A percentile compares a stretch with the other conserved stretches of the same genome.
phyloP scores from a whole-genome alignment of 1,284 basidiomycete species.

The Leccinum variabile region DNA sequence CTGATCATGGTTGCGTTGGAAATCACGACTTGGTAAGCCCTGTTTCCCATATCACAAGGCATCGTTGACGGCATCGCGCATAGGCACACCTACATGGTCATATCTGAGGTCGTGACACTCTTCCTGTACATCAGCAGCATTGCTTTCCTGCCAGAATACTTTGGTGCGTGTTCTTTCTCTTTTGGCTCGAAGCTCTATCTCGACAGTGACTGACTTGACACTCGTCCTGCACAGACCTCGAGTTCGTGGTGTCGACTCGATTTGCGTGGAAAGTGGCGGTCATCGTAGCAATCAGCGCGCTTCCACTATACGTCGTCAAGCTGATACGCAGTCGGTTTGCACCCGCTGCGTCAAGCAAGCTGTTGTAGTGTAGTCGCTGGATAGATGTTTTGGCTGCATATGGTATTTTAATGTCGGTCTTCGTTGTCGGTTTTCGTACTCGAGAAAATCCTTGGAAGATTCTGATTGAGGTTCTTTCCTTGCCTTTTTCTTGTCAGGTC shows the following conservation, averaged over 20 bases:
- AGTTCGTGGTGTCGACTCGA: conserved; percentile 84
- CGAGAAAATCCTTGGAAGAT: background rate
- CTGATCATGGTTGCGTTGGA: conserved; percentile 99
- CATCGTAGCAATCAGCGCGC: conserved; percentile 90
- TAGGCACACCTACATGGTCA: conserved; percentile 96
- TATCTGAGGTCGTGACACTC: conserved; percentile 89
- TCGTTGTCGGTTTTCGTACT: background rate
- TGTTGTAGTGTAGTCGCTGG: conserved; percentile 45
- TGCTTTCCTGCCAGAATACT: conserved; percentile 93
- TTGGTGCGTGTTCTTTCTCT: conserved; percentile 61
- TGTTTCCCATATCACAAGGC: background rate
- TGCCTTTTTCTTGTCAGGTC: background rate
- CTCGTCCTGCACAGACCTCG: conserved; percentile 62
- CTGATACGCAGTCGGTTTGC: conserved; percentile 83
- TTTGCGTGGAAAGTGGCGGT: conserved; percentile 97
- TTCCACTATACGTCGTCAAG: conserved; percentile 92
- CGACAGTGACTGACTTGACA: background rate
- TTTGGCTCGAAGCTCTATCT: background rate
- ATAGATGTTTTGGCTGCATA: background rate
- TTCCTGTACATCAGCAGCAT: conserved; percentile 91
- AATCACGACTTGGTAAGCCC: conserved; percentile 88
- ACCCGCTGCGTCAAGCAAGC: conserved; percentile 93
- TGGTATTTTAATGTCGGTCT: background rate
- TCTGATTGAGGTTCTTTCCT: background rate
- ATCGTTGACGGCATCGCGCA: background rate